Evolutionary conservation across 225 moss, liverwort and hornwort genomes (phyloP).

Genomic region (Pseudisothecium myosuroides): DNA sequence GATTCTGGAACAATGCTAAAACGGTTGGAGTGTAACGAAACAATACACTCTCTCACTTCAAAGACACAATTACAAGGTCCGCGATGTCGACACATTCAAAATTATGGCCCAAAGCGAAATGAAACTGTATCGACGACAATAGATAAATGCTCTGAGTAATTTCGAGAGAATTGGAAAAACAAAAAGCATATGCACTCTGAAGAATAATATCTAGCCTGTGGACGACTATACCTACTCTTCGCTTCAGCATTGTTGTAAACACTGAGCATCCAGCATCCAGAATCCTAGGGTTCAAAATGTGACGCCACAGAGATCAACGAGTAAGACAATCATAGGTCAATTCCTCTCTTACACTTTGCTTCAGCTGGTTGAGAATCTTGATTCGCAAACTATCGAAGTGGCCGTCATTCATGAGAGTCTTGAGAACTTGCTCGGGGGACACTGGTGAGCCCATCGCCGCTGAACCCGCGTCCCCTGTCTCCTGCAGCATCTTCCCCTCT

Average conservation of each 20-base stretch:
- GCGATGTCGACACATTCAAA: background rate
- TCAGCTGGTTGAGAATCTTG: constrained; percentile 55
- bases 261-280: background rate
- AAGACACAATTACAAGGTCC: background rate
- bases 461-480: constrained; percentile 64
- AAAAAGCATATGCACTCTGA: background rate
- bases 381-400: constrained; percentile 64
- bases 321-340: background rate
- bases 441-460: constrained; percentile 56
- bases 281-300: background rate
- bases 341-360: constrained; percentile 55
- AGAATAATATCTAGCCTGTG: background rate
- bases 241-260: background rate
- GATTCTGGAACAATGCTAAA: background rate
- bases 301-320: background rate
- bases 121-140: background rate
- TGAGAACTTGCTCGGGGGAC: constrained; percentile 54
- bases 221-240: background rate
- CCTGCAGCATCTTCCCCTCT: constrained; percentile 55
- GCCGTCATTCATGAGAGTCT: constrained; percentile 72
- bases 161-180: background rate
- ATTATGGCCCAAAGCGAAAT: background rate
- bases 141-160: background rate
- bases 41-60: background rate
- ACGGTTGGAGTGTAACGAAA: background rate